Evolutionary conservation across 768 basidiomycete species (phyloP).

Genomic region (Rhodocollybia butyracea): DNA sequence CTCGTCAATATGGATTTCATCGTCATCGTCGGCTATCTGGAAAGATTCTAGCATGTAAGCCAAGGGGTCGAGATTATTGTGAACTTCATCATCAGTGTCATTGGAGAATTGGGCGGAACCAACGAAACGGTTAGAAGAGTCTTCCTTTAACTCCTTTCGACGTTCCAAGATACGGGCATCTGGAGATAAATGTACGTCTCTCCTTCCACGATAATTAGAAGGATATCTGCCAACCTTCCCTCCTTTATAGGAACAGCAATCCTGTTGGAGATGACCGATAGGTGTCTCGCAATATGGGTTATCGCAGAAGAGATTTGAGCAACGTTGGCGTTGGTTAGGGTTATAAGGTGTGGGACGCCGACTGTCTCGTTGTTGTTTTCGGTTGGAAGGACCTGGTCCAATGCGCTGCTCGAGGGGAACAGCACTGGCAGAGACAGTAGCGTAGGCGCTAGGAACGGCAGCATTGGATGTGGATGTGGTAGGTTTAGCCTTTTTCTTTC

Average conservation of each 20-base stretch:
- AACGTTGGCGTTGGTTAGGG: neutral
- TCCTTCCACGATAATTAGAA: conserved; percentile 3
- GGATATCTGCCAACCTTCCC: conserved; percentile 26
- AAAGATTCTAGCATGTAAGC: no score
- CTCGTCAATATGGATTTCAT: neutral
- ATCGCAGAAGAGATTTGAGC: conserved; percentile 8
- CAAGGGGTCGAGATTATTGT: no score
- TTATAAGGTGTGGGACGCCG: neutral
- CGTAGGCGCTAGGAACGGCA: neutral
- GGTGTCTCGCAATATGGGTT: conserved; percentile 17
- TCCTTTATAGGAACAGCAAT: conserved; percentile 26
- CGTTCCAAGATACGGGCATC: conserved; percentile 9
- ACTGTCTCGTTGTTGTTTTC: neutral
- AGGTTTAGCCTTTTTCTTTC: neutral
- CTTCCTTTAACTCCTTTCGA: neutral
- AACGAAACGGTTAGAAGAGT: neutral
- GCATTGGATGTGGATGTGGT: no score
- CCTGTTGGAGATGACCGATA: conserved; percentile 14
- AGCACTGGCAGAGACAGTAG: neutral
- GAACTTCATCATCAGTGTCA: no score
- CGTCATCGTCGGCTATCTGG: no score
- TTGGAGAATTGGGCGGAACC: neutral
- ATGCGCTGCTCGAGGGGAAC: neutral
- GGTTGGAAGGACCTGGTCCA: no score
- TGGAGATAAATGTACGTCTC: conserved; percentile 11